Conservation (phyloP, 2,329 filamentous ascomycete genomes). For the Aspergillus neoniger region DNA sequence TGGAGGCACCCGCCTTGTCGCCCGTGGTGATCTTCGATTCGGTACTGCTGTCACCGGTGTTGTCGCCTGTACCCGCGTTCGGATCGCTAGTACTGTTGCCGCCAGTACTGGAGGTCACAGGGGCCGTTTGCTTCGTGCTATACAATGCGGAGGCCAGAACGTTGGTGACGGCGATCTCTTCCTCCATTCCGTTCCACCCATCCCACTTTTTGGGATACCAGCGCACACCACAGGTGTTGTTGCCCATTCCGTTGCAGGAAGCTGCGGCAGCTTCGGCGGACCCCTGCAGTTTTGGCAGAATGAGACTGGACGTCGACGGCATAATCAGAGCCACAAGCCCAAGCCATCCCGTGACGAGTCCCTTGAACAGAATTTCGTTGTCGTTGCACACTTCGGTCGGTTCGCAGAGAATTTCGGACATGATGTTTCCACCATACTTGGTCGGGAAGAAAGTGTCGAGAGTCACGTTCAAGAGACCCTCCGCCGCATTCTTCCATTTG, state of each 20-base stretch:
- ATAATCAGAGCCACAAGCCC: constrained; percentile 62
- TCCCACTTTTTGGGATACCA: constrained; percentile 60
- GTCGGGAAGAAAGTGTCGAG: constrained; percentile 54
- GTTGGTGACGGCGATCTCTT: constrained; percentile 68
- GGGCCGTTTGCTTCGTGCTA: constrained; percentile 48
- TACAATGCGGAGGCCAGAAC: constrained; percentile 64
- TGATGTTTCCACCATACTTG: constrained; percentile 45
- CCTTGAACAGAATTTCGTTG: constrained; percentile 74
- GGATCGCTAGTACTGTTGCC: constrained; percentile 52
- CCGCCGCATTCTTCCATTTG: constrained; percentile 59
- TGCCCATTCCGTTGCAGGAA: constrained; percentile 61
- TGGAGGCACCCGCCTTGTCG: constrained; percentile 42
- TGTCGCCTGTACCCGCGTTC: constrained; percentile 32
- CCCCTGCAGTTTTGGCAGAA: constrained; percentile 59
- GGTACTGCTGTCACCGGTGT: neutral
- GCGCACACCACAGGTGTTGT: constrained; percentile 63
- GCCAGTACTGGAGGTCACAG: constrained; percentile 49
- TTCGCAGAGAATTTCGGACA: constrained; percentile 69
- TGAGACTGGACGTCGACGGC: constrained; percentile 56
- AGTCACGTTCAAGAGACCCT: constrained; percentile 55
- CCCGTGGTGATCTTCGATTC: constrained; percentile 29
- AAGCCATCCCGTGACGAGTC: constrained; percentile 68
- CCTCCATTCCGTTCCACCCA: constrained; percentile 62
- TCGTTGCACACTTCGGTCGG: constrained; percentile 60
- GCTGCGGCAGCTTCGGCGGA: constrained; percentile 62